Conservation (phyloP, 306 rosid genomes). For the Abrus precatorius region DNA sequence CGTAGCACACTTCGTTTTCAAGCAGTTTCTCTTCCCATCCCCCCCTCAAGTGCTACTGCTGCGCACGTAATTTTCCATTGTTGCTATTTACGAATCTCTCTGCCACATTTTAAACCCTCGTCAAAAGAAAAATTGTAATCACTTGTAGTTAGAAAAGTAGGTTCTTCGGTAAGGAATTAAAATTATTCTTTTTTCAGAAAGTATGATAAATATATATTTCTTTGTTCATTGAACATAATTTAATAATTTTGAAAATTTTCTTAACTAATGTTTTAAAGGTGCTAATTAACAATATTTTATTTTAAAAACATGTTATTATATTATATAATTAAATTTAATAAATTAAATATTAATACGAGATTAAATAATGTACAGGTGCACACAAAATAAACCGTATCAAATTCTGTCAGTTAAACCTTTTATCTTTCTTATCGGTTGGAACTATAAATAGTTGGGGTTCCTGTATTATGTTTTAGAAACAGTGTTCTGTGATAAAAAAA, state of each 20-base stretch:
- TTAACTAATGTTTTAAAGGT: too few species aligned
- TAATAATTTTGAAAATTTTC: too few species aligned
- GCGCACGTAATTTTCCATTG: neutral
- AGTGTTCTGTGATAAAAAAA: neutral
- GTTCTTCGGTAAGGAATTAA: too few species aligned
- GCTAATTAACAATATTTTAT: too few species aligned
- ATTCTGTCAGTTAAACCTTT: neutral
- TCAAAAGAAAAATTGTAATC: too few species aligned
- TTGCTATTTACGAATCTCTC: neutral
- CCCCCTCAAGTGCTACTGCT: neutral
- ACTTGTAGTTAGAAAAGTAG: too few species aligned
- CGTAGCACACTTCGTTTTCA: neutral
- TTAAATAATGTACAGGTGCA: neutral
- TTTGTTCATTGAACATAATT: too few species aligned
- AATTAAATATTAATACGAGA: neutral
- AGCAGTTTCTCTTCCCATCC: neutral
- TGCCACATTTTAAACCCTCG: too few species aligned
- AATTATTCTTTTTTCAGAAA: too few species aligned
- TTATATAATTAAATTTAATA: neutral
- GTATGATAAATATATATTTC: too few species aligned
- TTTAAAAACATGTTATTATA: neutral
- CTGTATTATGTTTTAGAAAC: neutral
- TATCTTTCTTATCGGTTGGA: neutral
- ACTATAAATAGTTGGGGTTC: neutral
- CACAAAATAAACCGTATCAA: neutral